These are phyloP conservation scores for Pichia cephalocereana DNA, from an alignment of 805 yeast species.

Conservation along the genomic window DNA sequence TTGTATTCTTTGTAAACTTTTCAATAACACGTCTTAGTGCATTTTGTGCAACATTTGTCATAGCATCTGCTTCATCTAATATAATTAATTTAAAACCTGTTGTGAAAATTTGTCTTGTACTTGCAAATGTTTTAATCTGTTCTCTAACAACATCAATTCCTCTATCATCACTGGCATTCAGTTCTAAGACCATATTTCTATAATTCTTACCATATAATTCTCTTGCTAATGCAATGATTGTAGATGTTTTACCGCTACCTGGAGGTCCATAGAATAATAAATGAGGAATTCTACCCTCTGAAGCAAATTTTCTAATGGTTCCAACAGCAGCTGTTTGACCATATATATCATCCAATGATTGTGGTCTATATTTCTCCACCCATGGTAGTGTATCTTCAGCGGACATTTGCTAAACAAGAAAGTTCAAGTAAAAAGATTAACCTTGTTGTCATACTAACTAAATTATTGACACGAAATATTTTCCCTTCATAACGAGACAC, in stretches of 20 bases:
- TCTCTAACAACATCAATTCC: slow-evolving; percentile 98
- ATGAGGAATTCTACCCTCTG: slow-evolving; percentile 81
- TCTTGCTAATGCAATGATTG: slow-evolving; percentile 76
- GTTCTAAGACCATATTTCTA: slow-evolving; percentile 83
- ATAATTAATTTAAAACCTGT: slow-evolving; percentile 81
- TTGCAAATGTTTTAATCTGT: slow-evolving; percentile 92
- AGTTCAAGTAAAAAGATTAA: too few relatives aligned
- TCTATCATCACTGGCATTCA: slow-evolving; percentile 95
- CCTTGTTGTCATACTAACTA: too few relatives aligned
- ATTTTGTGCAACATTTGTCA: slow-evolving; percentile 81
- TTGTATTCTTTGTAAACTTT: slow-evolving; percentile 86
- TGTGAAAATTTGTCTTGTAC: slow-evolving; percentile 87
- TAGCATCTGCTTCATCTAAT: slow-evolving; percentile 95
- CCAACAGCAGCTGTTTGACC: slow-evolving; percentile 84
- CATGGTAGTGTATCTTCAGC: slow-evolving; percentile 50
- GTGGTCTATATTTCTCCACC: slow-evolving; percentile 96
- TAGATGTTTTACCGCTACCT: slow-evolving; percentile 88
- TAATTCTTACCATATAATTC: slow-evolving; percentile 79
- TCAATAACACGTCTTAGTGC: slow-evolving; percentile 80
- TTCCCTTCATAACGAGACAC: too few relatives aligned
- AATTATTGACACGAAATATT: too few relatives aligned
- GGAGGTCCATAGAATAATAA: slow-evolving; percentile 92
- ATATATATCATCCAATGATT: slow-evolving; percentile 71
- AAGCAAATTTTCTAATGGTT: slow-evolving; percentile 78
- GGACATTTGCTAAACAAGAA: neutral